Evolutionary conservation across 1,284 basidiomycete species (phyloP).

Genomic region (Farysia itapuensis): DNA sequence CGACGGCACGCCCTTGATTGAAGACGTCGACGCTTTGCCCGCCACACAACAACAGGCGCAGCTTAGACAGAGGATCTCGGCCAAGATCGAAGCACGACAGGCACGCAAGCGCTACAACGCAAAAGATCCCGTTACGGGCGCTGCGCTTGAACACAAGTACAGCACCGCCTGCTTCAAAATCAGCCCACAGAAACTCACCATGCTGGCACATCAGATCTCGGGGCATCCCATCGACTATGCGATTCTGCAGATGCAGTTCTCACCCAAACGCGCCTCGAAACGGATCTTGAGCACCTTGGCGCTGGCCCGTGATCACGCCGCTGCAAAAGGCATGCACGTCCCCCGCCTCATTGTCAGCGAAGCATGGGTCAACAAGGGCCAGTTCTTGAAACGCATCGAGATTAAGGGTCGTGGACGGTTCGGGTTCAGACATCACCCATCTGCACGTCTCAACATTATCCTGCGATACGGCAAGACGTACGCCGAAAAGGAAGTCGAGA

Average conservation of each 20-base stretch:
- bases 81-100: constrained; percentile 35
- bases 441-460: constrained; percentile 76
- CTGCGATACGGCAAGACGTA: constrained; percentile 80
- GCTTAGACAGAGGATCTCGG: constrained; percentile 23
- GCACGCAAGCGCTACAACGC: constrained; percentile 51
- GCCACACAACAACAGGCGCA: constrained; percentile 25
- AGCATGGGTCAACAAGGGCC: constrained; percentile 89
- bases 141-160: constrained; percentile 74
- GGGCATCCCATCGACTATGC: constrained; percentile 71
- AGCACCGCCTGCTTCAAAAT: constrained; percentile 90
- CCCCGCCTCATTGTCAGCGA: constrained; percentile 81
- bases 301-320: constrained; percentile 83
- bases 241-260: constrained; percentile 94
- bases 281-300: constrained; percentile 85
- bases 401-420: constrained; percentile 79
- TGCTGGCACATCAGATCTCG: constrained; percentile 81
- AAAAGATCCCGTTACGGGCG: constrained; percentile 25
- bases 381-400: constrained; percentile 72
- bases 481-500: constrained; percentile 70
- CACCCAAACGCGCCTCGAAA: constrained; percentile 81
- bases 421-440: constrained; percentile 77
- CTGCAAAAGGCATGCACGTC: constrained; percentile 75
- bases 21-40: constrained; percentile 38
- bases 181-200: constrained; percentile 86
- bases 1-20: constrained; percentile 48